A percentile compares a stretch with the other conserved stretches of the same genome.
phyloP scores from a whole-genome alignment of 306 rosid genomes.

The Medicago lupulina region DNA sequence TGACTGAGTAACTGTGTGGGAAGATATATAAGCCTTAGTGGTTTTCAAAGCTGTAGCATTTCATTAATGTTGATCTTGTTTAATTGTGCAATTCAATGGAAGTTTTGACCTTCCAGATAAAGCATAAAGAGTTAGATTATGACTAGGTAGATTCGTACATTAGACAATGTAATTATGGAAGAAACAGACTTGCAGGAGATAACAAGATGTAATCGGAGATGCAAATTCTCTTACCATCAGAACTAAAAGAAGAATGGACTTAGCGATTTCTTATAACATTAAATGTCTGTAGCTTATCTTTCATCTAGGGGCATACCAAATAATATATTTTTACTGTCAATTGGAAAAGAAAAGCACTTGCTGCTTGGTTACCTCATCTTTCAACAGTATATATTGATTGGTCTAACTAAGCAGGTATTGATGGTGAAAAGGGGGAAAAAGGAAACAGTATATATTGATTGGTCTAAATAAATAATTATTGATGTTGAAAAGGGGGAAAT shows the following conservation, averaged over 20 bases:
- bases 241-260: not conserved
- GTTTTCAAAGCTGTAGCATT: not conserved
- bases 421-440: no score
- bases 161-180: not conserved
- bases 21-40: not conserved
- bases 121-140: not conserved
- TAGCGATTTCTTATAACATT: not conserved
- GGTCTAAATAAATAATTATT: not conserved
- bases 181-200: not conserved
- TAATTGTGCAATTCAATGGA: not conserved
- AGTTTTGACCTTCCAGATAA: not conserved
- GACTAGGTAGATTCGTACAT: not conserved
- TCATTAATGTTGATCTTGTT: not conserved
- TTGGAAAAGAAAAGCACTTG: not conserved
- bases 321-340: not conserved
- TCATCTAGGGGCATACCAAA: not conserved
- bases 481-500: no score
- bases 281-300: not conserved
- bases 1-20: not conserved
- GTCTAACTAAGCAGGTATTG: not conserved
- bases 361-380: not conserved
- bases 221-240: constrained; percentile 1
- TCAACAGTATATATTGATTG: not conserved
- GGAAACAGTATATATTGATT: not conserved
- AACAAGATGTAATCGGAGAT: not conserved